Evolutionary conservation across 495 filamentous ascomycete genomes (phyloP).

Genomic region (Filosporella fistucella): DNA sequence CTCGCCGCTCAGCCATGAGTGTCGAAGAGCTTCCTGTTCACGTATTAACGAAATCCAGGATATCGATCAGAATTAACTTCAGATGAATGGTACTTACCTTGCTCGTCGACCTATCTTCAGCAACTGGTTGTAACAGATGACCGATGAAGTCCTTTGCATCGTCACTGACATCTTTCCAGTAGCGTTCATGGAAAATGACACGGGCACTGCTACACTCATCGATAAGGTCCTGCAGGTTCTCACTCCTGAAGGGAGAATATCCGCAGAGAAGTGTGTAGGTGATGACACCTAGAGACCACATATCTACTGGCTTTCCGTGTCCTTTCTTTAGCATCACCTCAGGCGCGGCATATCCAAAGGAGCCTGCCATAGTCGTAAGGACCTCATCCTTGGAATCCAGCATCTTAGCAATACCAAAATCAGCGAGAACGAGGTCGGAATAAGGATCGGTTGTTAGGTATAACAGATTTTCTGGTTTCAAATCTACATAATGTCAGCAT

Average conservation of each 20-base stretch:
- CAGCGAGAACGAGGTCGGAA: conserved; percentile 87
- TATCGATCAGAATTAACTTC: too few species aligned
- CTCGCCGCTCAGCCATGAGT: conserved; percentile 87
- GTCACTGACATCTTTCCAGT: conserved; percentile 95
- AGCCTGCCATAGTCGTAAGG: conserved; percentile 97
- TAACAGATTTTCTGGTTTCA: conserved; percentile 97
- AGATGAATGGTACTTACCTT: conserved; percentile 44
- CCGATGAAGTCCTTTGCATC: conserved; percentile 96
- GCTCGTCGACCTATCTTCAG: conserved; percentile 72
- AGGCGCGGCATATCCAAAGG: conserved; percentile 95
- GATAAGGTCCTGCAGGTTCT: conserved; percentile 89
- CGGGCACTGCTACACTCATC: conserved; percentile 88
- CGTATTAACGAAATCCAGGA: not conserved
- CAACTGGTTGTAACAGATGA: conserved; percentile 72
- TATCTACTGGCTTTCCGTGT: conserved; percentile 98
- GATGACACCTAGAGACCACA: conserved; percentile 99
- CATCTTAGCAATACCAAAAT: conserved; percentile 99
- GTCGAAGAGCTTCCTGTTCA: conserved; percentile 66
- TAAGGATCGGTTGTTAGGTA: conserved; percentile 74
- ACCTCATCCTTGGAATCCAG: conserved; percentile 85
- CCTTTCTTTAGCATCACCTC: conserved; percentile 98
- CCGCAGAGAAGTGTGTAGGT: conserved; percentile 99
- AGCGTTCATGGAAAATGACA: conserved; percentile 95
- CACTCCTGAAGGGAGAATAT: conserved; percentile 95
- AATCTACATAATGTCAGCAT: conserved; percentile 49